Percentiles rank a stretch among this genome's conserved stretches.
Evolutionary conservation across 2,329 filamentous ascomycete genomes (phyloP).

Genomic region (Fusarium subglutinans): DNA sequence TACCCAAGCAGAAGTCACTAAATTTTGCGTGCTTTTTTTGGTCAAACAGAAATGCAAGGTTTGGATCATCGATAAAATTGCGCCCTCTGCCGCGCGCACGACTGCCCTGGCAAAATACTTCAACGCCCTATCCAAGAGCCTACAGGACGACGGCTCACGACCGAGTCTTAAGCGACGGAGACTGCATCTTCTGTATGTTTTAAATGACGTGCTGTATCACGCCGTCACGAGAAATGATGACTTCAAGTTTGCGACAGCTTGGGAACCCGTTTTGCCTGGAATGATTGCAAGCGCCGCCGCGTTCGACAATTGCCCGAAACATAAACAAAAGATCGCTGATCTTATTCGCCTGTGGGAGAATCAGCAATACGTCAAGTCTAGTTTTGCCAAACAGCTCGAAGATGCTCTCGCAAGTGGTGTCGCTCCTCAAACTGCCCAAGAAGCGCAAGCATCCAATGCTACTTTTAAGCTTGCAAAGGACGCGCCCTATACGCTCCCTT

Average conservation of each 20-base stretch:
- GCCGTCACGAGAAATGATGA: slow-evolving; percentile 62
- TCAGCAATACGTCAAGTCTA: slow-evolving; percentile 67
- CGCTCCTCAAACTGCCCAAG: slow-evolving; percentile 32
- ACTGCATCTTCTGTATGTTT: slow-evolving; percentile 79
- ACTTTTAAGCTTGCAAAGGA: slow-evolving; percentile 60
- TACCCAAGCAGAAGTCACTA: slow-evolving; percentile 41
- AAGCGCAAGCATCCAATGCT: slow-evolving; percentile 34
- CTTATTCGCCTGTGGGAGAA: slow-evolving; percentile 78
- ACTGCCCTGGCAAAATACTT: slow-evolving; percentile 80
- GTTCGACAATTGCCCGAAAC: slow-evolving; percentile 70
- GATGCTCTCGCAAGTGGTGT: slow-evolving; percentile 60
- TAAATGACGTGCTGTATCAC: slow-evolving; percentile 83
- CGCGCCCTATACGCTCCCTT: slow-evolving; percentile 75
- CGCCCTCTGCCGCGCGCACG: slow-evolving; percentile 72
- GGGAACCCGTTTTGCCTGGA: slow-evolving; percentile 69
- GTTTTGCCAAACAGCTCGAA: slow-evolving; percentile 66
- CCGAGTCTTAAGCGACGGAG: slow-evolving; percentile 73
- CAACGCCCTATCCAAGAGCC: slow-evolving; percentile 67
- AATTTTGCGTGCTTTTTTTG: slow-evolving; percentile 39
- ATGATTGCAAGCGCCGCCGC: slow-evolving; percentile 68
- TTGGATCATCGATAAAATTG: slow-evolving; percentile 81
- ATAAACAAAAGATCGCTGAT: slow-evolving; percentile 69
- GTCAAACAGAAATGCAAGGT: slow-evolving; percentile 81
- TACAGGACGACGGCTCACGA: slow-evolving; percentile 44
- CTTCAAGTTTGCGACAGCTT: slow-evolving; percentile 61